Base-by-base conservation (phyloP, 352 stramenopile genomes). In the Globisporangium cystogenes region DNA sequence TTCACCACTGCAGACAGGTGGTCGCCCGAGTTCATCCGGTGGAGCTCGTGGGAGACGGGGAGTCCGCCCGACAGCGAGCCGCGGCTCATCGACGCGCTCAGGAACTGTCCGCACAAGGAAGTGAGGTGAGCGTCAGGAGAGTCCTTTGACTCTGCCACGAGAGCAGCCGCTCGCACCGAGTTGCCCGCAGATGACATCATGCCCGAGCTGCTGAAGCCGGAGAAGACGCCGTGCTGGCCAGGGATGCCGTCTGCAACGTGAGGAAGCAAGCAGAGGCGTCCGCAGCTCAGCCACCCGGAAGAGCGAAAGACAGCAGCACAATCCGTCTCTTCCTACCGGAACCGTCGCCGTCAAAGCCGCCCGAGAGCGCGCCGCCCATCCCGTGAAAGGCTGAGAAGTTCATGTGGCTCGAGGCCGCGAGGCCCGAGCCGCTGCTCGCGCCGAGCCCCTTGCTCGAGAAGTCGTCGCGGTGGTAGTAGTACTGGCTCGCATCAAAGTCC, bases 401-500 rank as follows among this genome's bases (percentile, higher is more conserved):
- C 58, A 82, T 48, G 35, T 67, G 64, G 23, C 54, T 58, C 24
- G 58, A 61, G 33, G 47, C 67, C 15, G 49, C 53, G 0, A 73
- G 48, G 5, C 60, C 68, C 24, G 54, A 68, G 39, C 49, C 66
- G 7, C 43, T 42, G n/a, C 63, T 60, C 12, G 46, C 47, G 35
- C 62, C 57, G 18, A 69, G 48, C 0, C 48, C 64, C 49, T 87
- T 86, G 50, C 48, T 62, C 4, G 67, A 60, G 24, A 87, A 76
- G 15, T 93, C 82, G 59, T 91, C 78, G 11, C 82, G 82, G 39
- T 93, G 75, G 68, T 93, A 93, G 57, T 93, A 93, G 59, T 93
- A 93, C 54, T 91, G 82, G 57, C 80, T 91, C 46, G 82, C 82
- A 71, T 93, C 82, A 62, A 93, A 93, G 49, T 90, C 81, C 64